Percentiles rank a stretch among this genome's conserved stretches.
Conservation (phyloP, 768 basidiomycete genomes). For the Mycena venus region DNA sequence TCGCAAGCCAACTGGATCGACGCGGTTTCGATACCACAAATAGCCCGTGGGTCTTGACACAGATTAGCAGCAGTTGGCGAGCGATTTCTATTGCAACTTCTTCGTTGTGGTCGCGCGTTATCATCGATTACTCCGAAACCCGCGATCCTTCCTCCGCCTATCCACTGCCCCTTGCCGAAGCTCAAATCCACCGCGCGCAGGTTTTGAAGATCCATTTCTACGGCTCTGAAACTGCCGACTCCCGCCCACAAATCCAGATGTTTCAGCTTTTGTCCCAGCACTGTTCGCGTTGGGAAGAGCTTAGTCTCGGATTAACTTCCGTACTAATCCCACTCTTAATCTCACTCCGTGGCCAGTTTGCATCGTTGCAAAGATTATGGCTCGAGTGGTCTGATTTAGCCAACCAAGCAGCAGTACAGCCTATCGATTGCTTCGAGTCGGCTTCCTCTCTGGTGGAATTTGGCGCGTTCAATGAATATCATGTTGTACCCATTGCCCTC, state of each 20-base stretch:
- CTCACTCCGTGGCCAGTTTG: not conserved
- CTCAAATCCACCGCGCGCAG: not conserved
- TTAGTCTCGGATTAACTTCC: not conserved
- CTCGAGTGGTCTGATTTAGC: not conserved
- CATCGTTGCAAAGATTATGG: not conserved
- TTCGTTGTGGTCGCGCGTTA: constrained; percentile 3
- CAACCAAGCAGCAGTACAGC: not conserved
- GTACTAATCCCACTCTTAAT: not conserved
- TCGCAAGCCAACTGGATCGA: not conserved
- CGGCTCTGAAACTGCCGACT: not conserved
- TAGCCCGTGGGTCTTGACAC: constrained; percentile 12
- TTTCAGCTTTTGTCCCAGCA: not conserved
- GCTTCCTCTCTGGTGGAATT: not conserved
- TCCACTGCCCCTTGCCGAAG: not conserved
- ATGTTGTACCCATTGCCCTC: not conserved
- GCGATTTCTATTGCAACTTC: not conserved
- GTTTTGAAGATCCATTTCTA: not conserved
- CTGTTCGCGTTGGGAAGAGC: not conserved
- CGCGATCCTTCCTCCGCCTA: not conserved
- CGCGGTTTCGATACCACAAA: not conserved
- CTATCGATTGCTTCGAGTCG: not conserved
- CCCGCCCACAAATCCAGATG: not conserved
- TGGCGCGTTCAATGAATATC: too few species aligned
- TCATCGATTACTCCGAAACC: not conserved
- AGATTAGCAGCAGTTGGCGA: not conserved